Evolutionary conservation across 1,284 basidiomycete genomes (phyloP), one percentile per base, ranked within the genome.

Genomic region (Pascua guehoae): DNA sequence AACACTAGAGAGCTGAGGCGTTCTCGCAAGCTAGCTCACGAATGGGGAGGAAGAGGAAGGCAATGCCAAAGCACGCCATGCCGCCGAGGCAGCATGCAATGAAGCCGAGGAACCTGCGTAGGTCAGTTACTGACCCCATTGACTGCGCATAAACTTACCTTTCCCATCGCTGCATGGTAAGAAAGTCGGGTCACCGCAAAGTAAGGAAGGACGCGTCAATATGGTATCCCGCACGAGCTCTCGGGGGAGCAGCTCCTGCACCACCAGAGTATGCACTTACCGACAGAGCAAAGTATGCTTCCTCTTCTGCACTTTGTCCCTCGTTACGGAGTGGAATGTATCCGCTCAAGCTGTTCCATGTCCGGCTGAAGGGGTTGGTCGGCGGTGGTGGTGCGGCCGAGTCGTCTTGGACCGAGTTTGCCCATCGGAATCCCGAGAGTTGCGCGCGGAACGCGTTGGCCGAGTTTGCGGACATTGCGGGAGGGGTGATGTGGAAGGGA

Each of bases 281-380:
- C 87, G 88, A 91, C 51, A 97, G 78, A 39, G 93, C 91, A 77
- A 95, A 91, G 81, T 88, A 97, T 2, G 95, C 95, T 72, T 98
- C 93, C 68, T 98, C 95, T 75, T 98, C 95, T 72, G 93, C 93
- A 40, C 88, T 87, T 43, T 85, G 81, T 62, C 92, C 90, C 63
- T 75, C 85, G 5, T 88, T 90, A 24, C 92, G 82, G 57, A 98
- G 79, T 0, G 96, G 95, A 47, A 98, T 87, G 70, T 97, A 98
- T n/a, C 79, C 80, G 10, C 79, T 80, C 17, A 83, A 69, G 15
- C 71, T 87, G 82, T 50, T 88, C 85, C 72, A 78, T 41, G 71
- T 69, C 41, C 75, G 64, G 17, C 67, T 66, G 49, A 79, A 73
- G 5, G 73, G 68, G 64, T 87, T 89, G 32, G 41, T 85, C 80